These are phyloP conservation scores for Sonneratia alba DNA, from an alignment of 345 rosid genomes.

Conservation along the genomic window DNA sequence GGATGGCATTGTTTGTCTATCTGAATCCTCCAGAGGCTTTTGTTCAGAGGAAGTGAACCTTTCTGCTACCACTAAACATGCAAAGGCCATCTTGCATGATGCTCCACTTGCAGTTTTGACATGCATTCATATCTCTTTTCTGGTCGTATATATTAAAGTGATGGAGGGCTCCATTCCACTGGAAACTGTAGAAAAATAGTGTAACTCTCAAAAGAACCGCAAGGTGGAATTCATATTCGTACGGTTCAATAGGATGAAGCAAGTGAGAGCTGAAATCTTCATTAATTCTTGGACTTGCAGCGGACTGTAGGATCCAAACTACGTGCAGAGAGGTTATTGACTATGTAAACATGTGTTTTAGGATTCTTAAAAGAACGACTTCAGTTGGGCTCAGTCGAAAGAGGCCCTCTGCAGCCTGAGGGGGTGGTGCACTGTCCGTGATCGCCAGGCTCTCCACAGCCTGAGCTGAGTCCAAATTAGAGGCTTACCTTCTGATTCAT, in stretches of 20 bases:
- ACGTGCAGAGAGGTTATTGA: neutral
- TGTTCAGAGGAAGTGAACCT: too few relatives aligned
- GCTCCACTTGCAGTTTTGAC: neutral
- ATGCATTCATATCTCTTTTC: neutral
- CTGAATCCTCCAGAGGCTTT: too few relatives aligned
- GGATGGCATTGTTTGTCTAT: too few relatives aligned
- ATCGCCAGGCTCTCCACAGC: too few relatives aligned
- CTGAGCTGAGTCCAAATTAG: too few relatives aligned
- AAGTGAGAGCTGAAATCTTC: neutral
- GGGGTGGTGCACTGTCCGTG: too few relatives aligned
- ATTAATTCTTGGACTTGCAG: slow-evolving; percentile 3
- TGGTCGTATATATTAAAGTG: neutral
- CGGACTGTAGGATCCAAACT: neutral
- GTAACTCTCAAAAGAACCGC: neutral
- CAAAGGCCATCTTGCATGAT: neutral
- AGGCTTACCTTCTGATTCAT: too few relatives aligned
- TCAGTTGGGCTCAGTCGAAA: too few relatives aligned
- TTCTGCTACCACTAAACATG: too few relatives aligned
- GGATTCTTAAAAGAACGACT: too few relatives aligned
- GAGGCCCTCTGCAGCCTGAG: too few relatives aligned
- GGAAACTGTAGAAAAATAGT: neutral
- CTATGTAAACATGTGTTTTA: neutral
- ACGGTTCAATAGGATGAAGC: neutral
- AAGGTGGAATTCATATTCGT: neutral
- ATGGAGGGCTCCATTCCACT: neutral